Percentiles rank a stretch among this genome's conserved stretches.
These are phyloP conservation scores for Pueraria montana DNA, from an alignment of 306 rosid species.

Conservation along the genomic window DNA sequence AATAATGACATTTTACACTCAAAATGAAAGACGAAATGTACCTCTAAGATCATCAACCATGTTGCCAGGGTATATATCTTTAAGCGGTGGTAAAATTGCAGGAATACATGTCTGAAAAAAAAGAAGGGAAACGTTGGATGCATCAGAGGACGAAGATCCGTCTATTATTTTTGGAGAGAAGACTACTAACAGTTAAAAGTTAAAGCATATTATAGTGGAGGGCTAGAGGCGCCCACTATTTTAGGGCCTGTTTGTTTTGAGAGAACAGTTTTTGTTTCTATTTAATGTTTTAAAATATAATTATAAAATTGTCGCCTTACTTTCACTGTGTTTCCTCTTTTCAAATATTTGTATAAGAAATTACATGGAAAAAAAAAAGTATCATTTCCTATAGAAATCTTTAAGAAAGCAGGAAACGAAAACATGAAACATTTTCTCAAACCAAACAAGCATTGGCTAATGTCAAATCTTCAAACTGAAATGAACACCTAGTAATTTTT, in stretches of 20 bases:
- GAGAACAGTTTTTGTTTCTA: background rate
- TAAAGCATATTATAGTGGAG: slow-evolving; percentile 29
- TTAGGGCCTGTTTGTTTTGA: background rate
- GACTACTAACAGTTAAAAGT: slow-evolving; percentile 15
- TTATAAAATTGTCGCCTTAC: background rate
- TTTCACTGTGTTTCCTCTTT: background rate
- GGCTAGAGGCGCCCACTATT: slow-evolving; percentile 21
- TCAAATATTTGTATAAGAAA: background rate
- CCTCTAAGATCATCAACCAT: slow-evolving; percentile 86
- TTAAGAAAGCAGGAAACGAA: background rate
- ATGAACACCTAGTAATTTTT: slow-evolving; percentile 19
- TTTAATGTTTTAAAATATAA: background rate
- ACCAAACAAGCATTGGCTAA: background rate
- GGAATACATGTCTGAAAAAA: slow-evolving; percentile 85
- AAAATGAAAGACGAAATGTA: slow-evolving; percentile 55
- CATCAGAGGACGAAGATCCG: slow-evolving; percentile 32
- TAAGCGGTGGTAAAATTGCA: slow-evolving; percentile 91
- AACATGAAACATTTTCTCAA: background rate
- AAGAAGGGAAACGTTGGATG: slow-evolving; percentile 43
- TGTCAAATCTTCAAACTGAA: slow-evolving; percentile 40
- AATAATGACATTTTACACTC: slow-evolving; percentile 29
- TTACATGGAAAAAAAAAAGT: background rate
- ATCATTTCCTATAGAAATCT: background rate
- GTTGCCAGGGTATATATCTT: slow-evolving; percentile 78
- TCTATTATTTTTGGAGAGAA: slow-evolving; percentile 24